Evolutionary conservation across 2,329 filamentous ascomycete species (phyloP).

Genomic region (Metarhizium album): DNA sequence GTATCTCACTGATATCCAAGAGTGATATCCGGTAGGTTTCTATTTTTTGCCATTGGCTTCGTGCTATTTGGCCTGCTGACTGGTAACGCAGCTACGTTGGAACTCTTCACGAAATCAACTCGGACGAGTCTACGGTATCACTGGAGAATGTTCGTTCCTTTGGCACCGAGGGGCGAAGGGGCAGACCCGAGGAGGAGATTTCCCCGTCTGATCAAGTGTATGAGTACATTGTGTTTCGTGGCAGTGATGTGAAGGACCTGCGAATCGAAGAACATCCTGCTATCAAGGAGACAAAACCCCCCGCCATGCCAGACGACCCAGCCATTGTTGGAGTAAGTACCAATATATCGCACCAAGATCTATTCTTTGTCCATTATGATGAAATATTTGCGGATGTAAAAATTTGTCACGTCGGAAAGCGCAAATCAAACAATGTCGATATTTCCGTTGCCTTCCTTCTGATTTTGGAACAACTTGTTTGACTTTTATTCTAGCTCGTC

Average conservation of each 20-base stretch:
- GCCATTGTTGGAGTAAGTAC: conserved; percentile 91
- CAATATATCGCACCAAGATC: not conserved
- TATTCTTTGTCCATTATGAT: conserved; percentile 50
- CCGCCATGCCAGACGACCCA: conserved; percentile 82
- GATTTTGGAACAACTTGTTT: conserved; percentile 36
- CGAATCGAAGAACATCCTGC: conserved; percentile 78
- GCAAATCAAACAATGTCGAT: conserved; percentile 94
- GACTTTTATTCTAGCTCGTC: not conserved
- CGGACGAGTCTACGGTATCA: conserved; percentile 90
- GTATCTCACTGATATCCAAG: conserved; percentile 94
- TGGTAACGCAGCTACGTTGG: conserved; percentile 70
- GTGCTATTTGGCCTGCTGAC: conserved; percentile 10
- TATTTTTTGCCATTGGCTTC: conserved; percentile 5
- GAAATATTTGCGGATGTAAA: conserved; percentile 98
- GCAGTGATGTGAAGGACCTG: conserved; percentile 96
- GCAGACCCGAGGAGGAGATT: conserved; percentile 70
- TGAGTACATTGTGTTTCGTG: conserved; percentile 97
- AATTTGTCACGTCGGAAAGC: conserved; percentile 70
- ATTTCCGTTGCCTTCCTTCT: conserved; percentile 99
- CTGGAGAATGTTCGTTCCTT: conserved; percentile 92
- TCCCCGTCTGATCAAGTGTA: conserved; percentile 78
- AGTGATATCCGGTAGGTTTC: conserved; percentile 81
- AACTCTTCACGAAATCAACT: conserved; percentile 95
- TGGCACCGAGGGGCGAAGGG: conserved; percentile 83
- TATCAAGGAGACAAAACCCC: conserved; percentile 63